A percentile compares a stretch with the other conserved stretches of the same genome.
phyloP scores from a whole-genome alignment of 176 grass and related monocot species.

The Triticum aestivum region IWGSC_CS_RefSeq_v2.1 NC_057812.1:600125046-600125545 shows the following conservation, averaged over 20 bases:
- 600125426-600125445: not conserved
- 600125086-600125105: constrained; percentile 11
- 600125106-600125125: not conserved
- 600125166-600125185: not conserved
- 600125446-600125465: not conserved
- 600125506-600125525: not conserved
- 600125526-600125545: no score
- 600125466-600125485: not conserved
- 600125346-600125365: not conserved
- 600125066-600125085: not conserved
- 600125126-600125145: not conserved
- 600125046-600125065: not conserved
- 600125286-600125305: not conserved
- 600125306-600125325: not conserved
- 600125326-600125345: not conserved
- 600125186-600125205: not conserved
- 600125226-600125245: not conserved
- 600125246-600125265: not conserved
- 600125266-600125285: not conserved
- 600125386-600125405: not conserved
- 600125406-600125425: not conserved
- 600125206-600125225: not conserved
- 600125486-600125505: not conserved
- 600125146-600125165: not conserved
- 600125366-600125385: constrained; percentile 18